Evolutionary conservation across 768 basidiomycete species (phyloP), one percentile per base, ranked within the genome.

Genomic region (Psilocybe subaeruginosa): DNA sequence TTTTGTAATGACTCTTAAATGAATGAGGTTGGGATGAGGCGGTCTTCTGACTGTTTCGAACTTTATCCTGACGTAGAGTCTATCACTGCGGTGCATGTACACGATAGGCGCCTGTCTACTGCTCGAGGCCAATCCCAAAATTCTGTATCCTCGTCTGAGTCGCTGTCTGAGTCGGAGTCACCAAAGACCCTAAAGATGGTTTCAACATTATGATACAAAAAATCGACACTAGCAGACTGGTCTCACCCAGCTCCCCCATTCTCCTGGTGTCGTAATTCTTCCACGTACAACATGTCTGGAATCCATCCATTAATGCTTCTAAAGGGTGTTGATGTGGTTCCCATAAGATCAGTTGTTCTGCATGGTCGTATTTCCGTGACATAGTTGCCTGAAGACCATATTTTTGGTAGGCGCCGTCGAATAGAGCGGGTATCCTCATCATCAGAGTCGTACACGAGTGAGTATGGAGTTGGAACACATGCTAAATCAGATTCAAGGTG

Each of bases 111-210:
- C 16, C 58, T 29, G 19, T 54, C 31, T 3, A 59, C 51, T 8
- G 58, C 39, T 33, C 50, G 51, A 4, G 58, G 58, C 33, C 29
- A 54, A 2, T 59, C 58, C 58, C 58, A 59, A 35, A 59, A 53
- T n/a, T 54, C 51, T 3, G 30, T 23, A 53, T 59, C 58, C 2
- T 41, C 35, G 29, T 59, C 58, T 23, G 37, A 43, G 29, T 59
- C 51, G 37, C 33, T 37, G 29, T 59, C 58, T 2, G 43, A 47
- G 14, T 56, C 55, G 23, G 23, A 23, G 12, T 47, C 29, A 9
- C 46, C 51, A 33, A 49, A 8, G 8, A 23, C 29, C 27, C 27
- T 17, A 33, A 14, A 31, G 19, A 47, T n/a, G 29, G 16, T 19
- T 9, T 47, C 27, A 47, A 19, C 29, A 30, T 17, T 23, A 23